These are phyloP conservation scores for Colletotrichum orchidophilum DNA, from an alignment of 2,329 filamentous ascomycete species.

Conservation along the genomic window DNA sequence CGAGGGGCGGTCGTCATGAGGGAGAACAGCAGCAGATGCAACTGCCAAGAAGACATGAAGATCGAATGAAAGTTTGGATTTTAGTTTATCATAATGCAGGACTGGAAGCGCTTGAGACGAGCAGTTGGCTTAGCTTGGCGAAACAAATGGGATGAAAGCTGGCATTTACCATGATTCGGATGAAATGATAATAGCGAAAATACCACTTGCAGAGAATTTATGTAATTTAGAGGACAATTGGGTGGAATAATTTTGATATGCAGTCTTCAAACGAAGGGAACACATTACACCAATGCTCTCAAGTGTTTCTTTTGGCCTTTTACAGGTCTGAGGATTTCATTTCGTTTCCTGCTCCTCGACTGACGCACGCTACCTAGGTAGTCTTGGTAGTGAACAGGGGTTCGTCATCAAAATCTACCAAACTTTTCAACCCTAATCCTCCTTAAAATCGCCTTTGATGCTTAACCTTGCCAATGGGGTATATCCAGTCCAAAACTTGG, in stretches of 20 bases:
- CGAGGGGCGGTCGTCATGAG: conserved; percentile 42
- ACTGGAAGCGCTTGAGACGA: conserved; percentile 17
- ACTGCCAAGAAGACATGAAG: conserved; percentile 18
- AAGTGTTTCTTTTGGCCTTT: not conserved
- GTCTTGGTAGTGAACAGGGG: not conserved
- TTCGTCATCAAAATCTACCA: not conserved
- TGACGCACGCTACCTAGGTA: not conserved
- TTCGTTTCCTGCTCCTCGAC: not conserved
- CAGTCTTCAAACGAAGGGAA: too few relatives aligned
- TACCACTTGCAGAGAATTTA: not conserved
- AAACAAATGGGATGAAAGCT: conserved; percentile 15
- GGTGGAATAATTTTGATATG: too few relatives aligned
- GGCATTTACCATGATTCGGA: conserved; percentile 9
- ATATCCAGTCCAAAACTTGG: conserved; percentile 29
- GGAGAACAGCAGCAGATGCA: not conserved
- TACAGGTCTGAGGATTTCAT: not conserved
- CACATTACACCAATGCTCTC: not conserved
- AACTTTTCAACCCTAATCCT: conserved; percentile 16
- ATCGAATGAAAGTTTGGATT: not conserved
- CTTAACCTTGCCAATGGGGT: conserved; percentile 20
- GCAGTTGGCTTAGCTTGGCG: conserved; percentile 18
- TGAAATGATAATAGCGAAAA: conserved; percentile 10
- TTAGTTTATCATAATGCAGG: not conserved
- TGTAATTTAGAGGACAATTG: not conserved
- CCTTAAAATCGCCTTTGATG: conserved; percentile 21